Evolutionary conservation across 352 stramenopile species (phyloP), one percentile per base, ranked within the genome.

Genomic region (Peronospora belbahrii): DNA sequence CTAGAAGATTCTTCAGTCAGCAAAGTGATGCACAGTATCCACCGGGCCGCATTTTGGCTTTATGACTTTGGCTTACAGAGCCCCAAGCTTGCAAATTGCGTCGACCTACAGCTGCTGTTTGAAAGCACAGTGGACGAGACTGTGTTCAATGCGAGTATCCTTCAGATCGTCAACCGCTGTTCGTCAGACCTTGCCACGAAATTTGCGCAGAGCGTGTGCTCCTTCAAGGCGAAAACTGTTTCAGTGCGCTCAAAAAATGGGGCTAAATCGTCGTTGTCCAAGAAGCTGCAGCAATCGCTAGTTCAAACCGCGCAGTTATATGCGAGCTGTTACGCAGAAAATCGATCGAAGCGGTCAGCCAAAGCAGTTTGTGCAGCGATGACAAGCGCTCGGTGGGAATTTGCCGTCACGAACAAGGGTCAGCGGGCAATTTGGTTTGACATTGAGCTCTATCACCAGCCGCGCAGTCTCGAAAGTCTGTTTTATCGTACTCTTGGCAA

Each of bases 371-470:
- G 32, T 47, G 45, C 35, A 31, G 11, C 8, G 4, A 65, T 65
- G 43, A 75, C 61, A 24, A 42, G 6, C 10, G 15, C 36, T 8
- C 61, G 65, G 4, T 75, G 65, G 58, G 6, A 48, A 5, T 54
- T 61, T 43, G 51, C 53, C 3, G 22, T 50, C 7, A 18, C 23
- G 1, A 62, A 63, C 23, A 37, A 57, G 2, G 53, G 44, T 0
- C 10, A 28, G 0, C 19, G 6, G 0, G 32, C 56, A n/a, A 63
- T 75, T 47, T 75, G 61, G 65, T 75, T 75, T 25, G 55, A 71
- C 18, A 14, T 10, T 0, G 27, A 33, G 2, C 19, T 47, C 0
- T 60, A 74, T 32, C 57, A 59, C 10, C 28, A 42, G 7, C 52
- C 59, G 2, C 58, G 48, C 6, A 71, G 58, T 38, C 23, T 76